These are phyloP conservation scores for Gossypium herbaceum DNA, from an alignment of 345 rosid genomes.

Conservation along the genomic window DNA sequence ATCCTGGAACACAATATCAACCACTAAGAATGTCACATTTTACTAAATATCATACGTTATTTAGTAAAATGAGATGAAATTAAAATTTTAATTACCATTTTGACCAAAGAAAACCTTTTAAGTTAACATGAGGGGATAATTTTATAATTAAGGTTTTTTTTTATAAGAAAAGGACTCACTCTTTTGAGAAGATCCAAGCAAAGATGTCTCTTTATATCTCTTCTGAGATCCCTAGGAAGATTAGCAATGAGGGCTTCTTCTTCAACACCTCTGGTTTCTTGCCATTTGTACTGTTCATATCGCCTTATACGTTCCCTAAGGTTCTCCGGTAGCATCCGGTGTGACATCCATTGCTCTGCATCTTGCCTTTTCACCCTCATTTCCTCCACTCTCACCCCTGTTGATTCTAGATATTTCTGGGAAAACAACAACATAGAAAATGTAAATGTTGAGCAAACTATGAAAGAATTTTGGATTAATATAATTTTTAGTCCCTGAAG, in stretches of 20 bases:
- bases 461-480: not conserved
- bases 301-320: constrained; percentile 58
- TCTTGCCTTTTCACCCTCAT: constrained; percentile 82
- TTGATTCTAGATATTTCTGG: constrained; percentile 69
- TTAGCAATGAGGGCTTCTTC: constrained; percentile 52
- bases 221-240: constrained; percentile 76
- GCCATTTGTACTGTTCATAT: constrained; percentile 81
- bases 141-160: too few species aligned
- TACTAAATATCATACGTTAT: too few species aligned
- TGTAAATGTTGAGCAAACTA: not conserved
- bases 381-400: constrained; percentile 66
- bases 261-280: constrained; percentile 80
- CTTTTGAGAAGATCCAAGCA: constrained; percentile 58
- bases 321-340: constrained; percentile 65
- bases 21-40: too few species aligned
- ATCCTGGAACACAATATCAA: too few species aligned
- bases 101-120: too few species aligned
- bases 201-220: constrained; percentile 81
- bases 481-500: too few species aligned
- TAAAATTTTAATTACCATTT: too few species aligned
- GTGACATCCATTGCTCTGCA: constrained; percentile 85
- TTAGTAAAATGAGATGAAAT: too few species aligned
- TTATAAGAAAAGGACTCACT: constrained; percentile 33
- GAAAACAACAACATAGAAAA: not conserved
- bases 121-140: too few species aligned